Evolutionary conservation across 768 basidiomycete species (phyloP).

Genomic region (Crepidotus variabilis): DNA sequence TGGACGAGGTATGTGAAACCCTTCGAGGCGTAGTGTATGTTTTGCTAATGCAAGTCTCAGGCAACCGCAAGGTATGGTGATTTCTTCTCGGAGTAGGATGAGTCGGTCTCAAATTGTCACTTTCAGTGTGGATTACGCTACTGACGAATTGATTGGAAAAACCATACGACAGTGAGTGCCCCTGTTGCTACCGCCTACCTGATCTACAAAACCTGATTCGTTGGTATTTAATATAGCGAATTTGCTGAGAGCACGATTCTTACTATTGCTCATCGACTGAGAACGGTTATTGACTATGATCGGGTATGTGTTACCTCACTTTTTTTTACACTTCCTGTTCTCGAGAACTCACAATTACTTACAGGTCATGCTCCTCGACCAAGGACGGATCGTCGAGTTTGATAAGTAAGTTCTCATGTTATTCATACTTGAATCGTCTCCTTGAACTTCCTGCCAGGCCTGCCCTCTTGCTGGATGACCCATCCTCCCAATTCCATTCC

Average conservation of each 20-base stretch:
- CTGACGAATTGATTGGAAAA: conserved; percentile 81
- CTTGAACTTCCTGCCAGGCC: conserved; percentile 34
- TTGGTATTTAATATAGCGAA: conserved; percentile 37
- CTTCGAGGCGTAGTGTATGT: not conserved
- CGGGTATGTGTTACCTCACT: conserved; percentile 38
- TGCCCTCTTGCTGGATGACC: conserved; percentile 47
- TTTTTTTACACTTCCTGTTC: not conserved
- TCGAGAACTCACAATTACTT: not conserved
- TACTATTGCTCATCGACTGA: conserved; percentile 77
- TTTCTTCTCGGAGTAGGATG: conserved; percentile 13
- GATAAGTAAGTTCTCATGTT: conserved; percentile 39
- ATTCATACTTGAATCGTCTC: not conserved
- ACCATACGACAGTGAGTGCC: conserved; percentile 65
- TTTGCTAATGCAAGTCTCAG: conserved; percentile 27
- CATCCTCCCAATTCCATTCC: conserved; percentile 57
- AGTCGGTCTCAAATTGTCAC: not conserved
- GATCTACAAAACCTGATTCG: not conserved
- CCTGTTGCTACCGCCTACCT: not conserved
- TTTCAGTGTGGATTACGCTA: conserved; percentile 77
- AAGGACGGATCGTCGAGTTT: conserved; percentile 77
- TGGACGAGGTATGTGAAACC: conserved; percentile 73
- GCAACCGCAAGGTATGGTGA: conserved; percentile 58
- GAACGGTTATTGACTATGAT: conserved; percentile 82
- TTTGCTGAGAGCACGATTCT: conserved; percentile 79
- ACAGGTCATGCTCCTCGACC: conserved; percentile 77